A percentile compares a stretch with the other conserved stretches of the same genome.
Evolutionary conservation across 164 flowering plant species (phyloP).

Genomic region (Saururus chinensis): DNA sequence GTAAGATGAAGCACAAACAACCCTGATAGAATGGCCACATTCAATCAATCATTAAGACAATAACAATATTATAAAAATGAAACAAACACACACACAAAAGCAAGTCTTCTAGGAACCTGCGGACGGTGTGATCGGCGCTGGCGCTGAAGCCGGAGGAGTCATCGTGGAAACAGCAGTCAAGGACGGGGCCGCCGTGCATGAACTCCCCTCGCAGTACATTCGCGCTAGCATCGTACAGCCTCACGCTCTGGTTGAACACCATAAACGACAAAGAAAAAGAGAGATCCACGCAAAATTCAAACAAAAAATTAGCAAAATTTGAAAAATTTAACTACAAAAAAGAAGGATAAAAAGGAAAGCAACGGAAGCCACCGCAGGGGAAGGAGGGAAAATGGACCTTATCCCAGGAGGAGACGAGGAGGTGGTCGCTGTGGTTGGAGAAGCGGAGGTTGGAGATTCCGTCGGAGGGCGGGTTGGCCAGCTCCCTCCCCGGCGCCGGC

Average conservation of each 20-base stretch:
- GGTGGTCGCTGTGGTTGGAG: constrained; percentile 90
- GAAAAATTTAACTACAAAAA: neutral
- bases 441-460: constrained; percentile 90
- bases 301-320: neutral
- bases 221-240: constrained; percentile 84
- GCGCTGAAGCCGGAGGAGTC: constrained; percentile 94
- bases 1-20: too few relatives aligned
- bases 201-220: constrained; percentile 80
- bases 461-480: constrained; percentile 77
- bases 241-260: constrained; percentile 42
- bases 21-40: too few relatives aligned
- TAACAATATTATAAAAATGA: too few relatives aligned
- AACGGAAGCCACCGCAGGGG: neutral
- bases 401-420: constrained; percentile 98
- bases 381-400: constrained; percentile 5
- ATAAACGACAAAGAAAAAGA: neutral
- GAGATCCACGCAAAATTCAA: too few relatives aligned
- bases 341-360: too few relatives aligned
- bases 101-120: constrained; percentile 35
- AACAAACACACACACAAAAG: neutral
- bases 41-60: too few relatives aligned
- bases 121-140: constrained; percentile 68
- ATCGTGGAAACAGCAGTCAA: constrained; percentile 98
- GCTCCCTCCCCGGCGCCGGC: constrained; percentile 66
- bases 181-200: constrained; percentile 76